phyloP scores from a whole-genome alignment of 257 asterid genomes.

The Gentiana dahurica region DNA sequence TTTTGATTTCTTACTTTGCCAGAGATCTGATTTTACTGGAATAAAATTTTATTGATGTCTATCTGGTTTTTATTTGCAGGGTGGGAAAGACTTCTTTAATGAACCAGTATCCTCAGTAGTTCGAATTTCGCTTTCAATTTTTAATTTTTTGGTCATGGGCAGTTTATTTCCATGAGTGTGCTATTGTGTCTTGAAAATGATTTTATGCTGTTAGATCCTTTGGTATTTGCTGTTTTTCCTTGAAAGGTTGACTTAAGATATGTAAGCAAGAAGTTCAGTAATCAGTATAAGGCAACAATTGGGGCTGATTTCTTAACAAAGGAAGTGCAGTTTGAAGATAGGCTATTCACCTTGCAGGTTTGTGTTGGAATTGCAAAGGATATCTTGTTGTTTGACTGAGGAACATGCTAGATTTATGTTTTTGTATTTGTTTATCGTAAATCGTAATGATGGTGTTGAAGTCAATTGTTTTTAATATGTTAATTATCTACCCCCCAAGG shows the following conservation, averaged over 20 bases:
- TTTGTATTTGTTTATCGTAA: background rate
- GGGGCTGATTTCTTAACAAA: conserved; percentile 98
- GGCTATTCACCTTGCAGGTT: conserved; percentile 95
- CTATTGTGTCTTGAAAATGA: background rate
- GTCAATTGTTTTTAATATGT: no score
- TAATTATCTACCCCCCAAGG: no score
- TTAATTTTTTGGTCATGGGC: no score
- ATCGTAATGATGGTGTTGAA: no score
- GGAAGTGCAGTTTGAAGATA: conserved; percentile 95
- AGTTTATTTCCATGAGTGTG: background rate
- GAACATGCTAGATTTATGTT: background rate
- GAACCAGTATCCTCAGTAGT: conserved; percentile 83
- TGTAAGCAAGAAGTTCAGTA: conserved; percentile 96
- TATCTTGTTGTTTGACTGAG: background rate
- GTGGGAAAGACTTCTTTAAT: conserved; percentile 98
- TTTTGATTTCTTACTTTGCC: background rate
- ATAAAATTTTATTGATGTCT: background rate
- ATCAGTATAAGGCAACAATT: conserved; percentile 96
- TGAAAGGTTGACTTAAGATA: conserved; percentile 51
- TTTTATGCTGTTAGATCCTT: background rate
- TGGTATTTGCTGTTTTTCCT: conserved; percentile 24
- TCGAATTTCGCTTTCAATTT: background rate
- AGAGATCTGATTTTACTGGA: no score
- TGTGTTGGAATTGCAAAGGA: conserved; percentile 4
- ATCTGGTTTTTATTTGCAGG: conserved; percentile 41